Conservation (phyloP, 805 yeast genomes). For the Candida coleopterorum region DNA sequence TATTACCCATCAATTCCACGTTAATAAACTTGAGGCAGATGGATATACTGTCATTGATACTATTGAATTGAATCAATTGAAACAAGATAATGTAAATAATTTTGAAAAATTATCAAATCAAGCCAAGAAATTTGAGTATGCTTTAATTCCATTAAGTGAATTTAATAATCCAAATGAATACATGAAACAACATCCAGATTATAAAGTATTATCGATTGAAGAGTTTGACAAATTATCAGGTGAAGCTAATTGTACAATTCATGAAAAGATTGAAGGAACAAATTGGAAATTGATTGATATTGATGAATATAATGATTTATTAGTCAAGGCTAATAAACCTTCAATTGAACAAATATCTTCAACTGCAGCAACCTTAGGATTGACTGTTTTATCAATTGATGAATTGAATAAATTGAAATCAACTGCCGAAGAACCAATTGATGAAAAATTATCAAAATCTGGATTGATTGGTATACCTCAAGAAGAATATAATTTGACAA, state of each 20-base stretch:
- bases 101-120: conserved; percentile 6
- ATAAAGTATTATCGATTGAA: conserved; percentile 11
- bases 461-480: conserved; percentile 15
- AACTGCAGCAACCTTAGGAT: conserved; percentile 24
- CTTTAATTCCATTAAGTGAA: conserved; percentile 11
- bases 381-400: conserved; percentile 14
- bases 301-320: conserved; percentile 28
- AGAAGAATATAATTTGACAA: conserved; percentile 14
- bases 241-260: conserved; percentile 14
- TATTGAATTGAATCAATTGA: conserved; percentile 10
- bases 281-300: conserved; percentile 12
- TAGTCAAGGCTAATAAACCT: conserved; percentile 24
- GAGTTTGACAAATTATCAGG: conserved; percentile 19
- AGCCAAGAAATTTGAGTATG: conserved; percentile 7
- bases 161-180: conserved; percentile 11
- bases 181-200: conserved; percentile 1
- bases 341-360: conserved; percentile 21
- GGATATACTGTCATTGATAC: conserved; percentile 13
- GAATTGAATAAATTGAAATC: conserved; percentile 15
- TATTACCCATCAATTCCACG: conserved; percentile 11
- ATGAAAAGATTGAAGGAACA: conserved; percentile 10
- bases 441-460: conserved; percentile 14
- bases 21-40: conserved; percentile 11
- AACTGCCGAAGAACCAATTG: conserved; percentile 11
- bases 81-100: conserved; percentile 10